Base-by-base conservation (phyloP, 1,139 yeast genomes). In the Geotrichum aggregatum region DNA sequence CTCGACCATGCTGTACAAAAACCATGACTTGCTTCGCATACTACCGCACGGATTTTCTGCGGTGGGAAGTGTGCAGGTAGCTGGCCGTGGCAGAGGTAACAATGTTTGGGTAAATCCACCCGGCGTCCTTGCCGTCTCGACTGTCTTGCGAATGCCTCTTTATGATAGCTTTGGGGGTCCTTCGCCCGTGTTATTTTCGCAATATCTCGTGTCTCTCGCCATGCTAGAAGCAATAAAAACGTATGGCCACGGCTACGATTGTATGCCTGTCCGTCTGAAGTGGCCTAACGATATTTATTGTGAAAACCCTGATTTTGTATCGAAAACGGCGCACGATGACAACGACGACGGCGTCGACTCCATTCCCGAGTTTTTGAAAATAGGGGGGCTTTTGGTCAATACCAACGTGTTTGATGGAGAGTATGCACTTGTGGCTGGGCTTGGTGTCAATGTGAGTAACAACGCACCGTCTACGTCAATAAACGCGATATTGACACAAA, bases 271-370 rank as follows among this genome's bases (percentile, higher is more conserved):
- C 10, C 77, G 80, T 53, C 77, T 94, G 57, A 94, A 94, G 66
- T 94, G 99, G 99, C 99, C 99, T 4, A 94, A 94, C 66, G 99
- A 94, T 68, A 73, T 92, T 14, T 94, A 87, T 65, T 80, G 84
- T 5, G 68, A 82, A 61, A 82, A 79, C 56, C 94, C 95, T 0
- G 63, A 67, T 18, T 56, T 52, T 11, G 51, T 21, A 11, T 13
- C 40, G 13, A 21, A 16, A 13, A 14, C 21, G 6, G 11, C 30
- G 10, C 36, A n/a, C 8, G 31, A 39, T 1, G 16, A 22, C 22
- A n/a, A n/a, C n/a, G n/a, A 13, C 36, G 6, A 13, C 33, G 13
- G 11, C 33, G 8, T 8, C 33, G 33, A 13, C 33, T 8, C 13
- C n/a, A 24, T 36, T 36, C 42, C 18, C 72, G 74, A 52, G 74